Percentiles rank a stretch among this genome's conserved stretches.
Conservation (phyloP, 176 grass and related monocot species). For the Aegilops bicornis region DNA sequence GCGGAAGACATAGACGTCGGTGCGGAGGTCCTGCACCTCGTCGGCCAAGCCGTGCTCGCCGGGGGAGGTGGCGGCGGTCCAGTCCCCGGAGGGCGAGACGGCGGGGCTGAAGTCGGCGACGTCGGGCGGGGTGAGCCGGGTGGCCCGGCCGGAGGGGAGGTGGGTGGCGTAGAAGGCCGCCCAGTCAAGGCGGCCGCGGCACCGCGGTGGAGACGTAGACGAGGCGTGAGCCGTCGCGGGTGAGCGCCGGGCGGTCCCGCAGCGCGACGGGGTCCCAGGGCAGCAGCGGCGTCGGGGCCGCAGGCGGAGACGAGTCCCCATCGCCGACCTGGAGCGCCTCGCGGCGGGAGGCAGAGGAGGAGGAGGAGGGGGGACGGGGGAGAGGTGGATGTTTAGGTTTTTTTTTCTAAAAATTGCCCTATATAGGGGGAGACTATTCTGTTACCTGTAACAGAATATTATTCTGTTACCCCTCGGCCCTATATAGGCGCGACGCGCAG, state of each 20-base stretch:
- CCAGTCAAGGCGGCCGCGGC: constrained; percentile 52
- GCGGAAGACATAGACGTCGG: constrained; percentile 69
- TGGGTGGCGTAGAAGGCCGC: constrained; percentile 62
- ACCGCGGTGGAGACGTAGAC: constrained; percentile 71
- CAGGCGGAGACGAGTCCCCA: background rate
- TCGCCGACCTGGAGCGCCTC: background rate
- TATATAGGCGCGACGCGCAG: too few relatives aligned
- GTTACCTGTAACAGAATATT: too few relatives aligned
- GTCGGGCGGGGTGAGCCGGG: constrained; percentile 49
- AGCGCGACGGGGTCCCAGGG: constrained; percentile 51
- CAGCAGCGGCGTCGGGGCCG: constrained; percentile 14
- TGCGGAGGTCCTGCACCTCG: constrained; percentile 75
- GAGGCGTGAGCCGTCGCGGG: constrained; percentile 47
- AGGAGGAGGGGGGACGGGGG: constrained; percentile 22
- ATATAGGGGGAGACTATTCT: too few relatives aligned
- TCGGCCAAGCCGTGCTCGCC: constrained; percentile 40
- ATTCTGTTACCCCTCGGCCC: too few relatives aligned
- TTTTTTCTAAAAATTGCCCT: too few relatives aligned
- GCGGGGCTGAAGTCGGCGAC: constrained; percentile 79
- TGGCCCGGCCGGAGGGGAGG: constrained; percentile 38
- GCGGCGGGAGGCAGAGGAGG: background rate
- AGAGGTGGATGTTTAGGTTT: constrained; percentile 57
- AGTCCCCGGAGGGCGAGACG: constrained; percentile 72
- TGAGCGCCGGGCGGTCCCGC: constrained; percentile 73
- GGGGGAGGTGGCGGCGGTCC: constrained; percentile 66